Evolutionary conservation across 2,329 filamentous ascomycete species (phyloP), one percentile per base, ranked within the genome.

Genomic region (Aspergillus fijiensis): DNA sequence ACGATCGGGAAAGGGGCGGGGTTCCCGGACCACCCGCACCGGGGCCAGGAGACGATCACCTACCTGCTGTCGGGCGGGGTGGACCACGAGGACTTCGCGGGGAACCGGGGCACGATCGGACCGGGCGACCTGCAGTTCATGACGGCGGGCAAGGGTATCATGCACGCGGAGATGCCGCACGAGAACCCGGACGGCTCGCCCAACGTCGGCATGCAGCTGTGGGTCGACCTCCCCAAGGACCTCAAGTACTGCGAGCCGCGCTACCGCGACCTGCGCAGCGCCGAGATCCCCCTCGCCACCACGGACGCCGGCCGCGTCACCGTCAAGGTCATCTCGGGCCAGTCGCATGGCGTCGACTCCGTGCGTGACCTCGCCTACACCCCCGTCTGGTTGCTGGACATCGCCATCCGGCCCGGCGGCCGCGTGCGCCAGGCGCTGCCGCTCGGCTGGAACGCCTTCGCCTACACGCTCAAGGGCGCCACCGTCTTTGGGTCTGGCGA

Each of bases 91-190:
- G 92, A 96, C 76, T 96, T 96, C 68, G 88, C 91, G 2, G 92
- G 92, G 12, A 88, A 95, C 79, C 84, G 84, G 53, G 95, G 94
- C 60, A 95, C 90, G 3, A 91, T 98, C 67, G 84, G 89, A 62
- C 79, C 89, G 0, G 94, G 94, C n/a, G 94, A 97, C 73, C 79
- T 98, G 51, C 94, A 98, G 74, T 98, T 98, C 82, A 98, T 98
- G 95, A 97, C 94, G 0, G 94, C 94, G 1, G 94, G 94, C 4
- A 82, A 84, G 21, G 94, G 94, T 48, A 96, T 98, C 69, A 90
- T 97, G 76, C 95, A 98, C 76, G 91, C 93, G 42, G 94, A 98
- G 78, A 97, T 98, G 92, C 94, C 94, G 10, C 84, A 86, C 57
- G 86, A 90, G 71, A 91, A 92, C 72, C 74, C 82, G 0, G 90